A percentile compares a stretch with the other conserved stretches of the same genome.
These are phyloP conservation scores for Jackrogersella minutella DNA, from an alignment of 495 filamentous ascomycete species.

Conservation along the genomic window DNA sequence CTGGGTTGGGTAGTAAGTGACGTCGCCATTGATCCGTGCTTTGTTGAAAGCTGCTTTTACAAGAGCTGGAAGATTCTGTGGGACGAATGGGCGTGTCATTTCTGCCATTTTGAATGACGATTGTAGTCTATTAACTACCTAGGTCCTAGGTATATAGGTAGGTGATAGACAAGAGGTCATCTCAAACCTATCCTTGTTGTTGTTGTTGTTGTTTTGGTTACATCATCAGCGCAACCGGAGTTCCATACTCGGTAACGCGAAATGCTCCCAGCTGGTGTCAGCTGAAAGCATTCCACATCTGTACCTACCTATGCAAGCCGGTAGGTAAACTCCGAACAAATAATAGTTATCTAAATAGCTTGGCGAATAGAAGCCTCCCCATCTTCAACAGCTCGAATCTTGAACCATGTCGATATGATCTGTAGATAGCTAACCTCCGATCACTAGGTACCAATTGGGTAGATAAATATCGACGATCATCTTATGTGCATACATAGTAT, in stretches of 20 bases:
- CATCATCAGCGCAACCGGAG: neutral
- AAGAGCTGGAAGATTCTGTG: conserved; percentile 57
- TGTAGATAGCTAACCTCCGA: neutral
- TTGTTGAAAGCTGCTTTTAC: conserved; percentile 62
- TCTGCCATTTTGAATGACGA: conserved; percentile 21
- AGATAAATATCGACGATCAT: conserved; percentile 1
- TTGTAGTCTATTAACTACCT: neutral
- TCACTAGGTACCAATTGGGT: neutral
- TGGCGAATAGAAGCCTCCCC: too few species aligned
- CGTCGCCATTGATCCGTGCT: conserved; percentile 61
- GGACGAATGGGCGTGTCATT: conserved; percentile 29
- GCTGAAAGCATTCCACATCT: too few species aligned
- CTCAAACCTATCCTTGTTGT: too few species aligned
- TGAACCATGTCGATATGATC: too few species aligned
- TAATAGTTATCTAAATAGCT: too few species aligned
- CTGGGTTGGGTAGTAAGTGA: conserved; percentile 68
- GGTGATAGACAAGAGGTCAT: neutral
- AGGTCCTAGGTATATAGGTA: too few species aligned
- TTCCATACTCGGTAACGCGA: neutral
- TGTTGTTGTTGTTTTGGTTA: neutral
- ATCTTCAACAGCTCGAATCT: too few species aligned
- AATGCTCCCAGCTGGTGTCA: neutral
- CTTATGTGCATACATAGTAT: conserved; percentile 12
- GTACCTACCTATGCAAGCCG: too few species aligned
- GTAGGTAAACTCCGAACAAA: too few species aligned